Conservation (phyloP, 257 asterid genomes). For the Ilex aquifolium region DNA sequence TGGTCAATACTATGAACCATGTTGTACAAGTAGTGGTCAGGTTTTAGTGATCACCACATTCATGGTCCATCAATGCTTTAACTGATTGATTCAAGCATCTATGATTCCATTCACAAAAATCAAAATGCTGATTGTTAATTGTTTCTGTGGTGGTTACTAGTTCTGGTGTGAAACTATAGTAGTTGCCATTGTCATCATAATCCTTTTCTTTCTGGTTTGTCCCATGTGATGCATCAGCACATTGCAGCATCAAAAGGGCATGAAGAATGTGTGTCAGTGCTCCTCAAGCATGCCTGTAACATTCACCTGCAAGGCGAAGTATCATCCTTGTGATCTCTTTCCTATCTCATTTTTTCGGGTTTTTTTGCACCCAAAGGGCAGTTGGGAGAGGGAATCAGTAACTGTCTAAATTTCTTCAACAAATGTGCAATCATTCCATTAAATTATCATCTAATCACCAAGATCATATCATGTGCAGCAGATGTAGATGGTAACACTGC, state of each 20-base stretch:
- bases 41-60: background rate
- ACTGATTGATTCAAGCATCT: background rate
- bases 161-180: background rate
- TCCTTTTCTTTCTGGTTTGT: too few species aligned
- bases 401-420: background rate
- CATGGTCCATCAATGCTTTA: background rate
- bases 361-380: background rate
- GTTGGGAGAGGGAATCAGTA: too few species aligned
- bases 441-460: background rate
- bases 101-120: background rate
- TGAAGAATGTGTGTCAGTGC: constrained; percentile 79
- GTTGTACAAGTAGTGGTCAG: background rate
- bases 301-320: constrained; percentile 57
- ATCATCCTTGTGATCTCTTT: background rate
- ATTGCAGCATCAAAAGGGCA: constrained; percentile 83
- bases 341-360: background rate
- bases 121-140: constrained; percentile 1
- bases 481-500: constrained; percentile 81
- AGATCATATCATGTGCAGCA: constrained; percentile 14
- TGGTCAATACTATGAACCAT: background rate
- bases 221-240: constrained; percentile 40
- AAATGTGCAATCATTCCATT: background rate
- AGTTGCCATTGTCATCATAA: background rate
- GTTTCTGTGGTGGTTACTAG: background rate
- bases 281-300: constrained; percentile 82